Conservation (phyloP, 352 stramenopile genomes). For the Pythium pectinolyticum region DNA sequence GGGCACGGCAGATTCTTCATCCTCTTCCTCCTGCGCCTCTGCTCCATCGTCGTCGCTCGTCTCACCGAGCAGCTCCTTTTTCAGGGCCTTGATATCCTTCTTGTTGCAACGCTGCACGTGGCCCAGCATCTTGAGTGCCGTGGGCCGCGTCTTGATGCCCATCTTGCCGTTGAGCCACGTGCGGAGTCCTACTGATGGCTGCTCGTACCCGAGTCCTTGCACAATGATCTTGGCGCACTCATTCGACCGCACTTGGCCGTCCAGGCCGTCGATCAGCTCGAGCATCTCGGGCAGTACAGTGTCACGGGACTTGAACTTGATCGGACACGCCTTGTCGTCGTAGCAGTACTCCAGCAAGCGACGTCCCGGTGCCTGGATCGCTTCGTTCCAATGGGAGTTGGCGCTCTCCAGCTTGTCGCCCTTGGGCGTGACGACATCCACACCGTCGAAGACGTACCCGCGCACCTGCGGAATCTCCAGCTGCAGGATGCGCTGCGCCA, state of each 20-base stretch:
- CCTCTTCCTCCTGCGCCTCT: no score
- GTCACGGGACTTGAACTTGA: conserved; percentile 17
- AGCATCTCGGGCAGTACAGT: conserved; percentile 19
- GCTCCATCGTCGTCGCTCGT: background rate
- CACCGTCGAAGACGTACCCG: conserved; percentile 32
- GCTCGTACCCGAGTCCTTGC: background rate
- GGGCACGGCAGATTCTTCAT: background rate
- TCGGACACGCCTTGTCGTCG: conserved; percentile 11
- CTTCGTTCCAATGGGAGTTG: conserved; percentile 27
- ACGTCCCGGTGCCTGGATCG: background rate
- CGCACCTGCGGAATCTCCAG: conserved; percentile 11
- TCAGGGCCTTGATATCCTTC: background rate
- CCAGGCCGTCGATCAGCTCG: conserved; percentile 7
- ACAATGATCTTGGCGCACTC: conserved; percentile 9
- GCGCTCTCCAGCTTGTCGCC: background rate
- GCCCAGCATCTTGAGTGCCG: background rate
- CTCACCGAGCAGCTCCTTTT: background rate
- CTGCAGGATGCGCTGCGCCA: conserved; percentile 28
- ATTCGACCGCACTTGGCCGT: conserved; percentile 19
- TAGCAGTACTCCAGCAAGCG: conserved; percentile 26
- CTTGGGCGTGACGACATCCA: conserved; percentile 12
- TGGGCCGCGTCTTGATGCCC: background rate
- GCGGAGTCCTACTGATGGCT: background rate
- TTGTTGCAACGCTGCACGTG: background rate
- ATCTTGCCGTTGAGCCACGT: background rate